These are phyloP conservation scores for Neotropicomus parvogracilis DNA, from an alignment of 1,284 basidiomycete species.

Conservation along the genomic window DNA sequence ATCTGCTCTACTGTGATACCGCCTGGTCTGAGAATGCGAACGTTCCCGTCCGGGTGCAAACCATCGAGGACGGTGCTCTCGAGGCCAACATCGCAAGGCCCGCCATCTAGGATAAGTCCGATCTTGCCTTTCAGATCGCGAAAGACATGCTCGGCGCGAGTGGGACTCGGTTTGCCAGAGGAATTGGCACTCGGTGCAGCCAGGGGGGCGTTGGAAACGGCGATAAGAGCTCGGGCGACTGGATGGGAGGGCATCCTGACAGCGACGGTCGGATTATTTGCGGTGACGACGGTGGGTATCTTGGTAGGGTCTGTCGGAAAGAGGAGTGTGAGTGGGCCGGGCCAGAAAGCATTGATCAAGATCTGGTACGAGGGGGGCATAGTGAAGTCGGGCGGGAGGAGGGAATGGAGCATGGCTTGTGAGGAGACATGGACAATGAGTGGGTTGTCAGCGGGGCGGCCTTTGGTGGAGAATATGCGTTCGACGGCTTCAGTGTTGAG, in stretches of 20 bases:
- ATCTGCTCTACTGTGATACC: conserved; percentile 92
- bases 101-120: conserved; percentile 88
- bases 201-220: conserved; percentile 69
- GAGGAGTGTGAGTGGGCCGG: conserved; percentile 88
- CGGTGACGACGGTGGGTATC: conserved; percentile 70
- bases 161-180: conserved; percentile 92
- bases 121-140: conserved; percentile 77
- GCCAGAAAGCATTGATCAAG: conserved; percentile 89
- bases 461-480: conserved; percentile 87
- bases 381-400: conserved; percentile 64
- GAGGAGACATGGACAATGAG: conserved; percentile 97
- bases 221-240: conserved; percentile 87
- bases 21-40: conserved; percentile 88
- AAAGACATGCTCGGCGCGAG: conserved; percentile 83
- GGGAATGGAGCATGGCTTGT: conserved; percentile 68
- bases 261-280: conserved; percentile 80
- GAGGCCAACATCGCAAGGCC: conserved; percentile 83
- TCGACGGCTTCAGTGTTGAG: conserved; percentile 62
- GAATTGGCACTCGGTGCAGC: conserved; percentile 97
- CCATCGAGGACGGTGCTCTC: conserved; percentile 97
- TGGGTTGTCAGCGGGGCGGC: conserved; percentile 93
- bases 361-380: conserved; percentile 63
- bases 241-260: conserved; percentile 94
- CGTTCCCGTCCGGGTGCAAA: conserved; percentile 61
- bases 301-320: conserved; percentile 69